A percentile compares a stretch with the other conserved stretches of the same genome.
Conservation (phyloP, 1,284 basidiomycete species). For the Cerioporus squamosus region DNA sequence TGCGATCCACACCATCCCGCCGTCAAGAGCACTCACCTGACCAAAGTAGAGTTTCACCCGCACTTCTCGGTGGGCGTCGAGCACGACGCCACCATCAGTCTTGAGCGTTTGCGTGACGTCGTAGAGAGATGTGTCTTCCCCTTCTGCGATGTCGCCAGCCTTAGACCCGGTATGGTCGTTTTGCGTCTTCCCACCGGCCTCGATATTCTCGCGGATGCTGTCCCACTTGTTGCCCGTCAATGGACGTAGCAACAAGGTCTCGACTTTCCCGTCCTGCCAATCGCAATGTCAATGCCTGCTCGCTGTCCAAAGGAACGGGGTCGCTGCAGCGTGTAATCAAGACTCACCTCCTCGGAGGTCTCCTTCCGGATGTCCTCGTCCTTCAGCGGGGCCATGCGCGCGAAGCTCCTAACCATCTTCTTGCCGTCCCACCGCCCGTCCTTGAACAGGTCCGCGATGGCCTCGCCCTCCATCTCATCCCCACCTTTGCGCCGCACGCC, state of each 20-base stretch:
- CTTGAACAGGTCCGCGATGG: constrained; percentile 48
- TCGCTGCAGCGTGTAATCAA: not conserved
- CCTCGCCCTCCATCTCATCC: constrained; percentile 42
- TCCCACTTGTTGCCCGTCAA: constrained; percentile 50
- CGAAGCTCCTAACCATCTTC: constrained; percentile 82
- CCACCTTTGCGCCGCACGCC: constrained; percentile 42
- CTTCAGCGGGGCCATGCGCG: constrained; percentile 53
- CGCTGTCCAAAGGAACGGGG: not conserved
- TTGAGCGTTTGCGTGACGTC: constrained; percentile 39
- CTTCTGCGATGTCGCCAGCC: constrained; percentile 31
- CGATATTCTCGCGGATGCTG: constrained; percentile 42
- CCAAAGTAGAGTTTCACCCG: constrained; percentile 82
- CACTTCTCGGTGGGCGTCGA: constrained; percentile 74
- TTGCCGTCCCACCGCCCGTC: constrained; percentile 66
- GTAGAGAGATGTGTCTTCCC: constrained; percentile 48
- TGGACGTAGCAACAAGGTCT: constrained; percentile 49
- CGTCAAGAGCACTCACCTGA: constrained; percentile 48
- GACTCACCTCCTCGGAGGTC: constrained; percentile 34
- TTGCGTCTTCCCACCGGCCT: constrained; percentile 19
- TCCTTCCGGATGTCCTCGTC: constrained; percentile 40
- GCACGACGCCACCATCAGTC: constrained; percentile 51
- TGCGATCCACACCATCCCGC: not conserved
- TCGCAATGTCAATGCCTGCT: constrained; percentile 3
- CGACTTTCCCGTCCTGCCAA: constrained; percentile 44
- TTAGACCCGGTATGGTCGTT: constrained; percentile 5